A percentile compares a stretch with the other conserved stretches of the same genome.
Evolutionary conservation across 2,329 filamentous ascomycete genomes (phyloP).

Genomic region (Sporothrix protearum): DNA sequence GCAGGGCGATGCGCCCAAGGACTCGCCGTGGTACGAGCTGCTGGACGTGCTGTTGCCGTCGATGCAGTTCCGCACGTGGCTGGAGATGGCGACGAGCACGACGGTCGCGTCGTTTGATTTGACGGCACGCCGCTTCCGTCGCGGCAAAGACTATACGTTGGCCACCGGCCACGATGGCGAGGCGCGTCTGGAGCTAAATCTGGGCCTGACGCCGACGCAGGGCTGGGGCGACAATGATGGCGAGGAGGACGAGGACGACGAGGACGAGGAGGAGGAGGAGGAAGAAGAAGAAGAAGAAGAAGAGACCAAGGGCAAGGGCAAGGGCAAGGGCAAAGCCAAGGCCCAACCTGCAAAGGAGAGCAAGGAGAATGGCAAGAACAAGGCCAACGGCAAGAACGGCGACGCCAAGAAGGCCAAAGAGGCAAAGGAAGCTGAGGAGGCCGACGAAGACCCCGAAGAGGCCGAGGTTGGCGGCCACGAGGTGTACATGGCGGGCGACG

Average conservation of each 20-base stretch:
- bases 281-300: slow-evolving; percentile 27
- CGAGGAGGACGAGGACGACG: slow-evolving; percentile 44
- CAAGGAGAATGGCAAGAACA: background rate
- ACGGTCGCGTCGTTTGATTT: slow-evolving; percentile 70
- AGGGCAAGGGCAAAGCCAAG: slow-evolving; percentile 23
- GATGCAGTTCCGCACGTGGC: slow-evolving; percentile 82
- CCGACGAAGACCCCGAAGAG: slow-evolving; percentile 33
- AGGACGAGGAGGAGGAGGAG: slow-evolving; percentile 29
- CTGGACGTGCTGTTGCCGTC: slow-evolving; percentile 81
- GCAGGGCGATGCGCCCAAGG: slow-evolving; percentile 41
- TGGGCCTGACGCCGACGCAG: slow-evolving; percentile 77
- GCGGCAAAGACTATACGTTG: slow-evolving; percentile 85
- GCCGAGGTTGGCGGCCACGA: slow-evolving; percentile 67
- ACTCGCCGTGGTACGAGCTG: slow-evolving; percentile 69
- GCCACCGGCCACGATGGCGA: slow-evolving; percentile 78
- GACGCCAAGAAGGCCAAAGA: slow-evolving; percentile 33
- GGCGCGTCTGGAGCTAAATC: slow-evolving; percentile 78
- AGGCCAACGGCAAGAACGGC: slow-evolving; percentile 13
- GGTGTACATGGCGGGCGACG: slow-evolving; percentile 90
- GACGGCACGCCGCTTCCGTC: slow-evolving; percentile 81
- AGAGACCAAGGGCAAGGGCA: slow-evolving; percentile 33
- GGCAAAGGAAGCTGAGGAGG: slow-evolving; percentile 31
- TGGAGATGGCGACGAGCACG: slow-evolving; percentile 76
- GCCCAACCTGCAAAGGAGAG: background rate
- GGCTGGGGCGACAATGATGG: slow-evolving; percentile 69